phyloP scores from a whole-genome alignment of 164 flowering plant species.

The Vitis labrusca region DNA sequence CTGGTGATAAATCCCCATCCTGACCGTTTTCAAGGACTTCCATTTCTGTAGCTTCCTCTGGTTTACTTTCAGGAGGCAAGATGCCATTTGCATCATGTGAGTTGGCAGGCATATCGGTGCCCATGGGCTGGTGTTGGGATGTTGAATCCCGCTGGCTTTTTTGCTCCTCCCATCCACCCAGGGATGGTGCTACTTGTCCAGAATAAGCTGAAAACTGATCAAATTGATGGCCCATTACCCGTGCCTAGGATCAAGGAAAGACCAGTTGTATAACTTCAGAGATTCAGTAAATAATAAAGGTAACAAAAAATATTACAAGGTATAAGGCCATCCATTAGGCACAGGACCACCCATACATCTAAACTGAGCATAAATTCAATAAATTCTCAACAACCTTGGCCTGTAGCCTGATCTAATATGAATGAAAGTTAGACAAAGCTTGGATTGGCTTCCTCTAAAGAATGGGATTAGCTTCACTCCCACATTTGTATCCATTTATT shows the following conservation, averaged over 20 bases:
- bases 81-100: conserved; percentile 9
- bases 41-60: conserved; percentile 13
- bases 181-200: conserved; percentile 15
- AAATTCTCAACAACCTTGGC: too few relatives aligned
- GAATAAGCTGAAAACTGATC: conserved; percentile 21
- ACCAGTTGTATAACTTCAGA: not conserved
- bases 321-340: too few relatives aligned
- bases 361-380: too few relatives aligned
- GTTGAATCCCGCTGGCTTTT: conserved; percentile 4
- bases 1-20: conserved; percentile 16
- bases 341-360: too few relatives aligned
- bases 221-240: conserved; percentile 17
- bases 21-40: conserved; percentile 14
- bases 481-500: too few relatives aligned
- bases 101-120: conserved; percentile 1
- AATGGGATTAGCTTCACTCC: too few relatives aligned
- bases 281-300: not conserved
- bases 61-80: conserved; percentile 7
- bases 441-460: too few relatives aligned
- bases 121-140: conserved; percentile 6
- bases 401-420: too few relatives aligned
- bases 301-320: not conserved
- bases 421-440: too few relatives aligned
- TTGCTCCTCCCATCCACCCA: conserved; percentile 15
- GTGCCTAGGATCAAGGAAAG: conserved; percentile 25